Evolutionary conservation across 1,284 basidiomycete genomes (phyloP).

Genomic region (Leccinum laetum): DNA sequence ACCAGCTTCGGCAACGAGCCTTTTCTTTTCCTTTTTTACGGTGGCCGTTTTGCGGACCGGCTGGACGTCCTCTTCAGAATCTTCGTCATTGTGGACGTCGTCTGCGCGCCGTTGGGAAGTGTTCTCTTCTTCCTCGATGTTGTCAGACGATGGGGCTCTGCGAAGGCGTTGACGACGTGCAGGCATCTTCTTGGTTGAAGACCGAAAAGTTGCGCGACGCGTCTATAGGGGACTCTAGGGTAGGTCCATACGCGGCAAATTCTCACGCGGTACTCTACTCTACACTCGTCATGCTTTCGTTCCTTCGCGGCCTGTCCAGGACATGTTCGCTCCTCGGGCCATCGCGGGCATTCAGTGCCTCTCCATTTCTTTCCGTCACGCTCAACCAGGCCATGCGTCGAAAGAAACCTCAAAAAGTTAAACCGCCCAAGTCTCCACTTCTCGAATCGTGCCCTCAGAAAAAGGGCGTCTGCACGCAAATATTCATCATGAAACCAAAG

Average conservation of each 20-base stretch:
- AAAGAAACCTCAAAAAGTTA: constrained; percentile 48
- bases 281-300: constrained; percentile 18
- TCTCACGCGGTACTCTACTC: neutral
- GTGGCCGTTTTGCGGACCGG: constrained; percentile 33
- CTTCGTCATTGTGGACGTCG: constrained; percentile 41
- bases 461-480: constrained; percentile 87
- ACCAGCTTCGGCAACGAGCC: constrained; percentile 18
- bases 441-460: constrained; percentile 80
- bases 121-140: constrained; percentile 60
- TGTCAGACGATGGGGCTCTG: constrained; percentile 51
- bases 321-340: constrained; percentile 25
- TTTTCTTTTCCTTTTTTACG: constrained; percentile 46
- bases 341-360: constrained; percentile 64
- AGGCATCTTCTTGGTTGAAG: constrained; percentile 41
- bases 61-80: constrained; percentile 40
- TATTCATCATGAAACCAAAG: constrained; percentile 89
- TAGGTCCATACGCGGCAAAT: constrained; percentile 32
- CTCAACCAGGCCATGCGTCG: constrained; percentile 83
- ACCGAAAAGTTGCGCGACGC: constrained; percentile 22
- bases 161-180: constrained; percentile 41
- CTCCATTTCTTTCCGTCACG: constrained; percentile 59
- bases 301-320: constrained; percentile 17
- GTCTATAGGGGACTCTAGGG: constrained; percentile 34
- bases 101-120: constrained; percentile 40
- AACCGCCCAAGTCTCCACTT: constrained; percentile 72